These are phyloP conservation scores for Gaertneriomyces semiglobifer DNA, from an alignment of 192 early-diverging fungal genomes.

Conservation along the genomic window DNA sequence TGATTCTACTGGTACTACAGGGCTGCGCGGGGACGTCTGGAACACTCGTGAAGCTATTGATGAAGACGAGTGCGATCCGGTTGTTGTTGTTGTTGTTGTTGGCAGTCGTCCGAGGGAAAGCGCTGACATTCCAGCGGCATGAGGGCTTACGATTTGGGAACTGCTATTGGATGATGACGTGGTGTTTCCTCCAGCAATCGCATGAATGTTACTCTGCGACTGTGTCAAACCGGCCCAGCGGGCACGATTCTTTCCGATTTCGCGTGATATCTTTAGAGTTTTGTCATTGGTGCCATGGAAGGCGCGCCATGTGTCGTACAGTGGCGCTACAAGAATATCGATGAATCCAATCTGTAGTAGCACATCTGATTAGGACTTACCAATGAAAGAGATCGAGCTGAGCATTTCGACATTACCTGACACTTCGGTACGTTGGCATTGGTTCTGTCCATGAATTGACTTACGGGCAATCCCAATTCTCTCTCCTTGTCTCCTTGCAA, in stretches of 20 bases:
- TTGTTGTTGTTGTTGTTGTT: no score
- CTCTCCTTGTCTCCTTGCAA: constrained; percentile 53
- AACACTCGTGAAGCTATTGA: no score
- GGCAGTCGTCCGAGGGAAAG: no score
- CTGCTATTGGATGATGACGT: no score
- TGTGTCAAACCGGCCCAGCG: constrained; percentile 28
- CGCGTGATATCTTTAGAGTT: constrained; percentile 16
- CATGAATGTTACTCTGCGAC: constrained; percentile 7
- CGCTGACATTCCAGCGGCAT: no score
- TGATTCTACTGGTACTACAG: no score
- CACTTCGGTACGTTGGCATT: constrained; percentile 53
- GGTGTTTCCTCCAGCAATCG: no score
- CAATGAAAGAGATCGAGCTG: neutral
- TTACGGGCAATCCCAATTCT: constrained; percentile 45
- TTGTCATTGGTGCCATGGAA: constrained; percentile 31
- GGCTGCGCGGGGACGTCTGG: no score
- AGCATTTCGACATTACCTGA: constrained; percentile 31
- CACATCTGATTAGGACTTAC: neutral
- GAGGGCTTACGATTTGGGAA: no score
- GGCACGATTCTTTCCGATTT: constrained; percentile 30
- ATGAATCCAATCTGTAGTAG: constrained; percentile 53
- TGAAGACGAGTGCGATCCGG: no score
- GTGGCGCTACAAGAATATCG: constrained; percentile 55
- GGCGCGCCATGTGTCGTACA: constrained; percentile 53
- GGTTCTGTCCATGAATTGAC: constrained; percentile 54